Evolutionary conservation across 2,329 filamentous ascomycete genomes (phyloP).

Genomic region (Microascus cirrosus): DNA sequence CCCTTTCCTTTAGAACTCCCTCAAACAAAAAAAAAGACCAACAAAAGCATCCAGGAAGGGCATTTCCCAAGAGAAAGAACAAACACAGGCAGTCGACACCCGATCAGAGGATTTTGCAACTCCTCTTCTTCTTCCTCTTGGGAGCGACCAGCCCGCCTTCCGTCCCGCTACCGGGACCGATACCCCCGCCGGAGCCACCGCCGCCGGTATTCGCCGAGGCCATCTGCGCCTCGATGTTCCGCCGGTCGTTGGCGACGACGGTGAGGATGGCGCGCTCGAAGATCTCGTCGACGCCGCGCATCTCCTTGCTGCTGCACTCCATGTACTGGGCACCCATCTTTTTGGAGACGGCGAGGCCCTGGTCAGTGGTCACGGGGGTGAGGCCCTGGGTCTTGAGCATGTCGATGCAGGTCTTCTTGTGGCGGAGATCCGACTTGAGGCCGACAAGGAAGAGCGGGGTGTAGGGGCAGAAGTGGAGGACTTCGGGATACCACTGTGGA

Average conservation of each 20-base stretch:
- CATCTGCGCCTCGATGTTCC: constrained; percentile 44
- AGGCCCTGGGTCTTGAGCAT: constrained; percentile 96
- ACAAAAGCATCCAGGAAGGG: background rate
- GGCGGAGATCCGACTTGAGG: constrained; percentile 90
- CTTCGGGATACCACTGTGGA: constrained; percentile 91
- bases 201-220: constrained; percentile 23
- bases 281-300: constrained; percentile 90
- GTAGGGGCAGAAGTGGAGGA: constrained; percentile 96
- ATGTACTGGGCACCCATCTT: constrained; percentile 95
- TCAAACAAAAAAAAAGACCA: constrained; percentile 11
- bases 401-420: constrained; percentile 94
- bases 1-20: constrained; percentile 1
- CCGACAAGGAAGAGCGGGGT: constrained; percentile 92
- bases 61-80: constrained; percentile 8
- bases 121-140: constrained; percentile 55
- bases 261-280: constrained; percentile 87
- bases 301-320: constrained; percentile 98
- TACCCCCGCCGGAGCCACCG: constrained; percentile 19
- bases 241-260: constrained; percentile 70
- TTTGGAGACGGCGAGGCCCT: constrained; percentile 75
- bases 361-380: constrained; percentile 84
- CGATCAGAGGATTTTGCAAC: constrained; percentile 64
- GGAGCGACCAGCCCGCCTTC: constrained; percentile 17
- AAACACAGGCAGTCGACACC: constrained; percentile 6
- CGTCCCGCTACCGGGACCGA: constrained; percentile 1